Evolutionary conservation across 257 asterid species (phyloP), one percentile per base, ranked within the genome.

Genomic region (Petunia axillaris): DNA sequence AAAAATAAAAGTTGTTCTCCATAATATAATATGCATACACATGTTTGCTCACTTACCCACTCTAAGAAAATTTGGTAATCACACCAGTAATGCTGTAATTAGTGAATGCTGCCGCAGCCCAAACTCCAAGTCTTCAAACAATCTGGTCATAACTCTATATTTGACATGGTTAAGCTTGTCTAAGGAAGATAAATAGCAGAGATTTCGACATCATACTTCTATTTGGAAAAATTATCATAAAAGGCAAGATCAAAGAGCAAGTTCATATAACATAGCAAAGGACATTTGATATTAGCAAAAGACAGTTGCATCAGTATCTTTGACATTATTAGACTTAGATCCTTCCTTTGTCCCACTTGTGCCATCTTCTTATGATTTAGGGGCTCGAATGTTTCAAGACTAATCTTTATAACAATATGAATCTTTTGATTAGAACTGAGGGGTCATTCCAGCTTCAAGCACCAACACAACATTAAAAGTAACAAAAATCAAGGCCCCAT

Each of bases 381-480:
- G 52, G 35, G 52, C 74, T 40, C 39, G 74, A 41, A 65, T 65
- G 16, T 65, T 65, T 65, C 52, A 14, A 65, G 74, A 65, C 25
- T 25, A 25, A 25, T 25, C 25, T 25, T 25, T 25, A 25, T 25
- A 25, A 25, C 25, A 25, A 25, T 25, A 25, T 39, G 74, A 14
- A 65, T 63, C 43, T 63, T 63, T 63, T 4, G 16, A 63, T 36
- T 63, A 1, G 68, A 63, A 4, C 68, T 63, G 37, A 65, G 66
- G 41, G 66, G 40, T 3, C 67, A 25, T 3, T 15, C 41, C 41
- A 62, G 37, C 66, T 35, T 62, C 41, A 64, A 39, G 14, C 15
- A 65, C 52, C 3, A 8, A 65, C 38, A 39, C 52, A 40, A 65
- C 35, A 65, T 13, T 39, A 14, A 13, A 25, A 14, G 0, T 39